These are phyloP conservation scores for Ustilago lituana DNA, from an alignment of 1,284 basidiomycete species.

Conservation along the genomic window DNA sequence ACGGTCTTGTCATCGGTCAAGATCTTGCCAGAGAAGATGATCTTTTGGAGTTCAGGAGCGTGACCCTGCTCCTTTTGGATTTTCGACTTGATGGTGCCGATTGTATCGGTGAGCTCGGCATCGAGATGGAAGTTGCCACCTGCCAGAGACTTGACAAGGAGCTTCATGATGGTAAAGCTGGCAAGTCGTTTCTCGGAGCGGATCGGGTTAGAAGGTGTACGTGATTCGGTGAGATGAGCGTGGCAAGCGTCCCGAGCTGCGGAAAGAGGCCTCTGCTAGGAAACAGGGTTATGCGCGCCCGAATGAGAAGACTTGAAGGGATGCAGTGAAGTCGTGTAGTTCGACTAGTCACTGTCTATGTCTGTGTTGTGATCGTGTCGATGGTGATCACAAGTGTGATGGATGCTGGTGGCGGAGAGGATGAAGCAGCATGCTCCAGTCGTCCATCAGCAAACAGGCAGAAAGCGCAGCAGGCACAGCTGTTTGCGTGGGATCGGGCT, in stretches of 20 bases:
- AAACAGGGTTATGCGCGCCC: no score
- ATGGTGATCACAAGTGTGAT: not conserved
- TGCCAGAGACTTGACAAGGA: slow-evolving; percentile 64
- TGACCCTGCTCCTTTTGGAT: slow-evolving; percentile 82
- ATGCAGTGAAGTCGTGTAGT: no score
- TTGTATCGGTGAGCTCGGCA: slow-evolving; percentile 62
- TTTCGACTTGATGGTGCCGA: slow-evolving; percentile 84
- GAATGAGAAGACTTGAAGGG: no score
- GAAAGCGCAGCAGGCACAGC: no score
- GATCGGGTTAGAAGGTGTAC: no score
- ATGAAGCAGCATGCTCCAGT: slow-evolving; percentile 1
- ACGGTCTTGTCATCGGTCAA: slow-evolving; percentile 88
- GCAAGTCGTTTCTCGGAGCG: no score
- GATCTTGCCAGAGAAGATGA: slow-evolving; percentile 97
- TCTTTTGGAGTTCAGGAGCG: slow-evolving; percentile 80
- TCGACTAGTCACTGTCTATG: no score
- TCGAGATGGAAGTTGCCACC: slow-evolving; percentile 66
- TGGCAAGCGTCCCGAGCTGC: no score
- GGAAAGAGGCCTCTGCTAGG: no score
- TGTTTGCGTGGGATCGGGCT: no score
- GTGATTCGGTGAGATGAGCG: no score
- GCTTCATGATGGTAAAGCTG: slow-evolving; percentile 64
- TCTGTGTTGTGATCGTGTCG: not conserved
- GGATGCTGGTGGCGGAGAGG: not conserved
- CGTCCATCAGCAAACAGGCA: no score